phyloP scores from a whole-genome alignment of 1,284 basidiomycete genomes.

The Microbotryum scabiosae region DNA sequence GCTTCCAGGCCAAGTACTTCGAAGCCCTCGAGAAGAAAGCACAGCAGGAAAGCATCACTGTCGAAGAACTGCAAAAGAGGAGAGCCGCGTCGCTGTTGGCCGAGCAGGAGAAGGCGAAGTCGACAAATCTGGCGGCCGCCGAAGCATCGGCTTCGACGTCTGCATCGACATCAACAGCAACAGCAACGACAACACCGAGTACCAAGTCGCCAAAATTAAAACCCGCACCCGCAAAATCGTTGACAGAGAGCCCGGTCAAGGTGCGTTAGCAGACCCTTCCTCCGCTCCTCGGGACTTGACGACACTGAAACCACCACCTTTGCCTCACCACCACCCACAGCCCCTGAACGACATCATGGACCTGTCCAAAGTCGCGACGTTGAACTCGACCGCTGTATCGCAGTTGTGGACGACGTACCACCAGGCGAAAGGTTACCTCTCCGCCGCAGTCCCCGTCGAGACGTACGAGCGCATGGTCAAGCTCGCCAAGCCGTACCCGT shows the following conservation, averaged over 20 bases:
- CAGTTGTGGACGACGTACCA: slow-evolving; percentile 86
- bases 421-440: slow-evolving; percentile 69
- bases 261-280: not conserved
- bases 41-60: slow-evolving; percentile 19
- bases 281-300: not conserved
- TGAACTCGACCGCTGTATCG: slow-evolving; percentile 62
- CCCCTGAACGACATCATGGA: slow-evolving; percentile 72
- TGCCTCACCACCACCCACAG: slow-evolving; percentile 43
- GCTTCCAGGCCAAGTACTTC: slow-evolving; percentile 31
- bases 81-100: slow-evolving; percentile 13
- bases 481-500: slow-evolving; percentile 55
- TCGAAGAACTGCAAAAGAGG: slow-evolving; percentile 27
- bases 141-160: too few species aligned
- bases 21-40: slow-evolving; percentile 28
- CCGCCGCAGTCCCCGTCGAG: slow-evolving; percentile 62
- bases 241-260: slow-evolving; percentile 20
- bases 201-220: too few species aligned
- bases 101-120: not conserved
- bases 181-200: not conserved
- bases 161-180: not conserved
- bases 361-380: slow-evolving; percentile 60
- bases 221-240: too few species aligned
- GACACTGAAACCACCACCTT: not conserved
- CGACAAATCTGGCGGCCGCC: not conserved
- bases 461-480: slow-evolving; percentile 64